A percentile compares a stretch with the other conserved stretches of the same genome.
Conservation (phyloP, 2,329 filamentous ascomycete genomes). For the Chaetomium globosum region DNA sequence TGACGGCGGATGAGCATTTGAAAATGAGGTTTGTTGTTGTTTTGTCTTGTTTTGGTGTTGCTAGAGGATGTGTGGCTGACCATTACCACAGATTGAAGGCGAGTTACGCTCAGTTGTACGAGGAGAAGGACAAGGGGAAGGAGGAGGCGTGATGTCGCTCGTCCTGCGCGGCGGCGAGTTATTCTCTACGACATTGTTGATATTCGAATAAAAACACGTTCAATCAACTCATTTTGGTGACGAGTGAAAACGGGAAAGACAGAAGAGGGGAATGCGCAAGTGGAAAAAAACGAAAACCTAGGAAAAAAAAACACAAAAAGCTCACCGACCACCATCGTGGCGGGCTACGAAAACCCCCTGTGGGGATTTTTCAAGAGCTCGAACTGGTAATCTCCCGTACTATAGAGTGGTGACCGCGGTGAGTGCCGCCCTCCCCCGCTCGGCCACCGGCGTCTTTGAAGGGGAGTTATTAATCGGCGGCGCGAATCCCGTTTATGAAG, state of each 20-base stretch:
- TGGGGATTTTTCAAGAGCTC: background rate
- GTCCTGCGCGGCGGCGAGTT: background rate
- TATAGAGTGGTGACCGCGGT: background rate
- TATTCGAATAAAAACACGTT: background rate
- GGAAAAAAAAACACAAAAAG: background rate
- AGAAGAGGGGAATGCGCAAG: background rate
- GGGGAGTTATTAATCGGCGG: background rate
- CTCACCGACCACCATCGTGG: background rate
- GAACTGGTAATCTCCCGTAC: background rate
- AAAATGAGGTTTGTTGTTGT: conserved; percentile 51
- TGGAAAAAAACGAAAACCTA: background rate
- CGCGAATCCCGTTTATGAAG: background rate
- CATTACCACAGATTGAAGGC: conserved; percentile 48
- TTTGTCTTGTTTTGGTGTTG: background rate
- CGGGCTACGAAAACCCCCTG: conserved; percentile 1
- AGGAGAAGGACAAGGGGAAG: conserved; percentile 40
- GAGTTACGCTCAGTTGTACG: conserved; percentile 61
- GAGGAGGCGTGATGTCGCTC: background rate
- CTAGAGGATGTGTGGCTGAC: conserved; percentile 13
- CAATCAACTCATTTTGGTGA: background rate
- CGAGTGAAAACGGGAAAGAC: background rate
- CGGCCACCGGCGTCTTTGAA: background rate
- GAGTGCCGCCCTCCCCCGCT: conserved; percentile 1
- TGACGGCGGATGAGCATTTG: conserved; percentile 67
- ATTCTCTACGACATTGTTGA: background rate